phyloP scores from a whole-genome alignment of 2,329 filamentous ascomycete species.

The Phyllosticta paracitricarpa region DNA sequence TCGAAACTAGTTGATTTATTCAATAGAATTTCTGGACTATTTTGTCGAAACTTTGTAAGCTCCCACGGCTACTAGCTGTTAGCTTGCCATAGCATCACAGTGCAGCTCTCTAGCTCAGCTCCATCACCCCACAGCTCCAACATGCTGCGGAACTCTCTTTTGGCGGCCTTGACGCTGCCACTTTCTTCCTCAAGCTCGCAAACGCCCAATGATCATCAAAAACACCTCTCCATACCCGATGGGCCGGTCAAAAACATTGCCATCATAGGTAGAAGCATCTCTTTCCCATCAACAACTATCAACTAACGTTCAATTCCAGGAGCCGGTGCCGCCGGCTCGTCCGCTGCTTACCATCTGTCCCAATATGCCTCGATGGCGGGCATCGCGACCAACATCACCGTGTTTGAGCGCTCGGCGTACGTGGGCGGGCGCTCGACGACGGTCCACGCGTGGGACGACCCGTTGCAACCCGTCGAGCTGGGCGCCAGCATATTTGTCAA shows the following conservation, averaged over 20 bases:
- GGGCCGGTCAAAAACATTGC: conserved; percentile 23
- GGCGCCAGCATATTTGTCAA: conserved; percentile 88
- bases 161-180: conserved; percentile 1
- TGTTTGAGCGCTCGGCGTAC: conserved; percentile 71
- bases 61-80: neutral
- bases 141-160: neutral
- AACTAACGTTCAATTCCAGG: conserved; percentile 42
- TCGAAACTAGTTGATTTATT: neutral
- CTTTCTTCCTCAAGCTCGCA: neutral
- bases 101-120: neutral
- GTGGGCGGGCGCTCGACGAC: conserved; percentile 84
- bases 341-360: conserved; percentile 71
- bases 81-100: no score
- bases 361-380: conserved; percentile 54
- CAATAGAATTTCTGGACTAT: neutral
- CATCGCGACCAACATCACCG: conserved; percentile 65
- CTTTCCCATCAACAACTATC: neutral
- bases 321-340: conserved; percentile 80
- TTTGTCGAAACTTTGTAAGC: neutral
- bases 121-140: neutral
- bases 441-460: conserved; percentile 63
- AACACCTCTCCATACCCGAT: neutral
- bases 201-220: neutral
- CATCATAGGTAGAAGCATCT: conserved; percentile 24
- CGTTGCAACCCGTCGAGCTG: conserved; percentile 63